These are phyloP conservation scores for Hortiboletus campestris DNA, from an alignment of 768 basidiomycete species.

Conservation along the genomic window DNA sequence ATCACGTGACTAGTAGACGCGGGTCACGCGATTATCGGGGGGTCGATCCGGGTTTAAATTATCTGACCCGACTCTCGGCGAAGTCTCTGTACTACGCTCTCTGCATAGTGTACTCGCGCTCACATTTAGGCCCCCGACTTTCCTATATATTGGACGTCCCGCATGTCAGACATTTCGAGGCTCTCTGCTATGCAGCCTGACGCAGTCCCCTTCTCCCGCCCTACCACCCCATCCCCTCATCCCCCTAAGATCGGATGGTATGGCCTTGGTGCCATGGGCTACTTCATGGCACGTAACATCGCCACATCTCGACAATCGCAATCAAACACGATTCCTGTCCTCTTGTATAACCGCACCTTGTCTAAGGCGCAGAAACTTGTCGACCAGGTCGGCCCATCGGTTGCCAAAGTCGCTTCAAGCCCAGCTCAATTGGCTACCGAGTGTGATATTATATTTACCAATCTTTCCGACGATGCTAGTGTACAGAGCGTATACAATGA, in stretches of 20 bases:
- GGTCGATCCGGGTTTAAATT: not conserved
- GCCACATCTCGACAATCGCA: constrained; percentile 49
- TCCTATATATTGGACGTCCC: constrained; percentile 1
- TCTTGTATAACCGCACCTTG: constrained; percentile 74
- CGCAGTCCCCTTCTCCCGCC: constrained; percentile 55
- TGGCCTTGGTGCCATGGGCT: constrained; percentile 68
- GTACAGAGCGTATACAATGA: constrained; percentile 62
- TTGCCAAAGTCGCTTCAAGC: constrained; percentile 54
- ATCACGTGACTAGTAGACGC: constrained; percentile 14
- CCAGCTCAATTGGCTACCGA: constrained; percentile 58
- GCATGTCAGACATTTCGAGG: constrained; percentile 4
- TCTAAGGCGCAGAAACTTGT: constrained; percentile 58
- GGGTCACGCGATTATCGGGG: constrained; percentile 5
- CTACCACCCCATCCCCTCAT: constrained; percentile 46
- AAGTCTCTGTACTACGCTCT: too few species aligned
- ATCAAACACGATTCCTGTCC: constrained; percentile 46
- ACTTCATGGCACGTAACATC: constrained; percentile 76
- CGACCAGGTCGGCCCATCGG: constrained; percentile 52
- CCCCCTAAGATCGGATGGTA: constrained; percentile 43
- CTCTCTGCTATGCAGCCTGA: constrained; percentile 11
- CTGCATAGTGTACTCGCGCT: not conserved
- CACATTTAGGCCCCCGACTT: not conserved
- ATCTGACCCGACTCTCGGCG: too few species aligned
- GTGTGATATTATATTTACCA: constrained; percentile 77
- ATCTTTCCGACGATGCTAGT: constrained; percentile 67